phyloP scores from a whole-genome alignment of 2,329 filamentous ascomycete species.

The Talaromyces islandicus region DNA sequence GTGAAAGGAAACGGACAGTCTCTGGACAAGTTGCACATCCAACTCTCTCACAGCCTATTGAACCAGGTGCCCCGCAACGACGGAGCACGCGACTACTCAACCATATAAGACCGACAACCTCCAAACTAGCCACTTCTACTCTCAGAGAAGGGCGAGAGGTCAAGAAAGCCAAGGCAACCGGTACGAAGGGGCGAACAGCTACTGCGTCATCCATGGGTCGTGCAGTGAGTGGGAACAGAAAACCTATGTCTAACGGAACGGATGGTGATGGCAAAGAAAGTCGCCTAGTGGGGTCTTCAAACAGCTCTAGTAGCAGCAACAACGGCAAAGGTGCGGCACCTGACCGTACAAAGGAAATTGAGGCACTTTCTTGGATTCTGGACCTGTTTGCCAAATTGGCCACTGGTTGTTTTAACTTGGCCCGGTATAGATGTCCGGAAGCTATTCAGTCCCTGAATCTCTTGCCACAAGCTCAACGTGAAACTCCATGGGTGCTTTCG shows the following conservation, averaged over 20 bases:
- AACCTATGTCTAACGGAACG: conserved; percentile 51
- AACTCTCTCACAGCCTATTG: conserved; percentile 52
- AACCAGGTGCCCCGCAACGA: conserved; percentile 59
- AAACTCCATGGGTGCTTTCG: conserved; percentile 88
- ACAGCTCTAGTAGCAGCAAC: conserved; percentile 19
- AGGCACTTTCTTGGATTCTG: conserved; percentile 69
- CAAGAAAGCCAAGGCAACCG: conserved; percentile 76
- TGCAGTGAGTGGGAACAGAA: conserved; percentile 86
- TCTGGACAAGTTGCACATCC: conserved; percentile 65
- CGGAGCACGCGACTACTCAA: conserved; percentile 69
- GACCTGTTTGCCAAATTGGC: conserved; percentile 79
- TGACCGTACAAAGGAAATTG: conserved; percentile 62
- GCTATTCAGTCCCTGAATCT: conserved; percentile 68
- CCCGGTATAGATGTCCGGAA: conserved; percentile 71
- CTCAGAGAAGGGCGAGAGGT: conserved; percentile 65
- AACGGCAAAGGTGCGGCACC: conserved; percentile 25
- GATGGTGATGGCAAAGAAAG: conserved; percentile 64
- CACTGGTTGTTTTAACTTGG: conserved; percentile 69
- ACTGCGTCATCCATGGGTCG: conserved; percentile 69
- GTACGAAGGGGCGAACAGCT: conserved; percentile 59
- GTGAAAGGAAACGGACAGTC: conserved; percentile 82
- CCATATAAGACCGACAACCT: conserved; percentile 59
- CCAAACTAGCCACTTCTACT: conserved; percentile 56
- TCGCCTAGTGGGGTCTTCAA: conserved; percentile 27
- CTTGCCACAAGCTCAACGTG: conserved; percentile 68